Conservation (phyloP, 2,329 filamentous ascomycete species). For the Penicillium digitatum region DNA sequence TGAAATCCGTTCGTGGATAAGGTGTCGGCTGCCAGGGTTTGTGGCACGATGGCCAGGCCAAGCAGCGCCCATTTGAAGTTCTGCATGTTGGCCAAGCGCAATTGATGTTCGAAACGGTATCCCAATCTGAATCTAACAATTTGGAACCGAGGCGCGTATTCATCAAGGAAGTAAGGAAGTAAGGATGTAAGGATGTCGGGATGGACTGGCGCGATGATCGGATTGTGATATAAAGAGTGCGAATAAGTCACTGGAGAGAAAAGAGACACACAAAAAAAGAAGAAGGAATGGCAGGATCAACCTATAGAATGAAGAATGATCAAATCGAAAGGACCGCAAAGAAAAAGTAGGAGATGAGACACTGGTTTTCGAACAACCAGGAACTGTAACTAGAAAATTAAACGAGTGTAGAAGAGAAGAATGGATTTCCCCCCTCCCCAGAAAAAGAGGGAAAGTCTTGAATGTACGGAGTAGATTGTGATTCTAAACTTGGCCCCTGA, state of each 20-base stretch:
- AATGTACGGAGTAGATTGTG: slow-evolving; percentile 2
- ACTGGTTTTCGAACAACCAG: slow-evolving; percentile 1
- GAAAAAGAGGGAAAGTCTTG: slow-evolving; percentile 13
- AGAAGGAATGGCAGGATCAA: slow-evolving; percentile 19
- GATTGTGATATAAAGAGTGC: slow-evolving; percentile 2
- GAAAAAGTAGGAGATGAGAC: background rate
- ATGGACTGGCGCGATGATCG: slow-evolving; percentile 10
- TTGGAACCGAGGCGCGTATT: background rate
- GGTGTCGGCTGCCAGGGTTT: slow-evolving; percentile 62
- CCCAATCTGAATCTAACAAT: background rate
- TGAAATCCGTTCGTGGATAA: slow-evolving; percentile 77
- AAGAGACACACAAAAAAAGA: background rate
- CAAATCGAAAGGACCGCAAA: background rate
- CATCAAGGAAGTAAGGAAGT: no score
- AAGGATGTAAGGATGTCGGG: background rate
- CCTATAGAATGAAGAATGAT: slow-evolving; percentile 6
- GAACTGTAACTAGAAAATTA: slow-evolving; percentile 1
- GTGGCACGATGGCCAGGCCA: slow-evolving; percentile 28
- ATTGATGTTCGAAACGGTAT: background rate
- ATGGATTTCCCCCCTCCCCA: slow-evolving; percentile 5
- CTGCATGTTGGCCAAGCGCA: slow-evolving; percentile 23
- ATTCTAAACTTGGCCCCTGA: slow-evolving; percentile 15
- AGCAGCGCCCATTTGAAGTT: slow-evolving; percentile 25
- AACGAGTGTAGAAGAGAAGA: slow-evolving; percentile 4
- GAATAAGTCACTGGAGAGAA: background rate